Base-by-base conservation (phyloP, 495 filamentous ascomycete species). In the Neurospora pannonica region DNA sequence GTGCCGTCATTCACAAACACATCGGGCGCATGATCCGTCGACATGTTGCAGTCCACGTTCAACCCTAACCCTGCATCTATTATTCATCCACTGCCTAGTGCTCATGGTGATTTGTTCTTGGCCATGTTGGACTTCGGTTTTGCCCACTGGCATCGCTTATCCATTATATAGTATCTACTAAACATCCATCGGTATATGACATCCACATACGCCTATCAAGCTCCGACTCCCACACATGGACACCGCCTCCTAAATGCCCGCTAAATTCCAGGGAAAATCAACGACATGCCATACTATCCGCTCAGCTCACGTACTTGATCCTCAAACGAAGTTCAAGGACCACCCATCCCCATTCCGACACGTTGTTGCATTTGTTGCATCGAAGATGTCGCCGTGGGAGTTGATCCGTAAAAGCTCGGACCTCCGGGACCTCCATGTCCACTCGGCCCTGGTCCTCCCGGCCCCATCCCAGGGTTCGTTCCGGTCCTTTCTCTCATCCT, bases 401-500 rank as follows among this genome's bases (percentile, higher is more conserved):
- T 67, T 31, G 54, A 67, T 36, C 54, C 54, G 7, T 67, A 67
- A 34, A 67, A 15, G 54, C 28, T 28, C 54, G 54, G 54, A 8
- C 54, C 54, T 34, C 24, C 54, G 28, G 54, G 54, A 34, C 54
- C 54, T 62, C 54, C 54, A 34, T 62, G 54, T 19, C 54, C 54
- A 31, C 24, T 31, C 54, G 15, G 11, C 5, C 54, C 72, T 40
- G 31, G 31, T 36, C 54, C 60, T 34, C 74, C 34, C 70, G n/a
- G 42, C 15, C 24, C 43, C 67, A 48, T 19, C 34, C 71, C 21
- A 11, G 75, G 60, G 34, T 78, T 79, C 67, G 82, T 83, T 21
- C 82, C 82, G 10, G 79, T 81, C 37, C 92, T 82, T 77, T 96
- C 95, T 71, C 96, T 85, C 85, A 97, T 90, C 72, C 95, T 87